phyloP scores from a whole-genome alignment of 2,329 filamentous ascomycete species.

The Torrubiella hemipterigena region DNA sequence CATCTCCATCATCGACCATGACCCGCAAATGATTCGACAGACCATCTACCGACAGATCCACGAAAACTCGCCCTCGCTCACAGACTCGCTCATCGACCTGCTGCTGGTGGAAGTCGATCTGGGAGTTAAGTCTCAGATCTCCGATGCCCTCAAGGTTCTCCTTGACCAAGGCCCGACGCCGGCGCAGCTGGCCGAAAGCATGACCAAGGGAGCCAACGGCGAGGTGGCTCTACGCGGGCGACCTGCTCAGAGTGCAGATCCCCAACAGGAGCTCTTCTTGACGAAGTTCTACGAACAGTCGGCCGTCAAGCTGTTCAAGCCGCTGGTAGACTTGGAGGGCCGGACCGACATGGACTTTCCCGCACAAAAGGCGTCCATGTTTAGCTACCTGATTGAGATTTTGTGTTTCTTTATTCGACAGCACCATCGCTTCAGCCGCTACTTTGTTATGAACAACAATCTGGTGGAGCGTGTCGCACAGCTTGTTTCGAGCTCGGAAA shows the following conservation, averaged over 20 bases:
- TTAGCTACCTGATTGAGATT: conserved; percentile 83
- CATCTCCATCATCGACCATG: conserved; percentile 89
- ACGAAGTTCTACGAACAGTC: conserved; percentile 83
- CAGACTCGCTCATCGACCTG: conserved; percentile 85
- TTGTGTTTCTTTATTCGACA: conserved; percentile 89
- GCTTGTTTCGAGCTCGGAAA: conserved; percentile 71
- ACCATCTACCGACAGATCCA: conserved; percentile 88
- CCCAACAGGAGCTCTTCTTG: conserved; percentile 76
- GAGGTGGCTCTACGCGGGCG: conserved; percentile 57
- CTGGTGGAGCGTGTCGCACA: conserved; percentile 70
- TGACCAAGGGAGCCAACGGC: conserved; percentile 51
- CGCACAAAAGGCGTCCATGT: conserved; percentile 79
- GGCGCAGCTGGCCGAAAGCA: conserved; percentile 36
- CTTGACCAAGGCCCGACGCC: conserved; percentile 54
- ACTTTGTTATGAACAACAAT: conserved; percentile 72
- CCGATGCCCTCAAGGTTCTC: conserved; percentile 88
- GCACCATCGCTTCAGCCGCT: conserved; percentile 76
- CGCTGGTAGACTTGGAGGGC: conserved; percentile 67
- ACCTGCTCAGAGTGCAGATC: conserved; percentile 40
- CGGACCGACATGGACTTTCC: conserved; percentile 58
- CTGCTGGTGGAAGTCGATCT: conserved; percentile 84
- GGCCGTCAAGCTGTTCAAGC: conserved; percentile 74
- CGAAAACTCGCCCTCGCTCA: conserved; percentile 75
- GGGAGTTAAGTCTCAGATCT: conserved; percentile 89
- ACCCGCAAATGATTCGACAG: conserved; percentile 83